A percentile compares a stretch with the other conserved stretches of the same genome.
phyloP scores from a whole-genome alignment of 2,329 filamentous ascomycete species.

The Fusarium buharicum region DNA sequence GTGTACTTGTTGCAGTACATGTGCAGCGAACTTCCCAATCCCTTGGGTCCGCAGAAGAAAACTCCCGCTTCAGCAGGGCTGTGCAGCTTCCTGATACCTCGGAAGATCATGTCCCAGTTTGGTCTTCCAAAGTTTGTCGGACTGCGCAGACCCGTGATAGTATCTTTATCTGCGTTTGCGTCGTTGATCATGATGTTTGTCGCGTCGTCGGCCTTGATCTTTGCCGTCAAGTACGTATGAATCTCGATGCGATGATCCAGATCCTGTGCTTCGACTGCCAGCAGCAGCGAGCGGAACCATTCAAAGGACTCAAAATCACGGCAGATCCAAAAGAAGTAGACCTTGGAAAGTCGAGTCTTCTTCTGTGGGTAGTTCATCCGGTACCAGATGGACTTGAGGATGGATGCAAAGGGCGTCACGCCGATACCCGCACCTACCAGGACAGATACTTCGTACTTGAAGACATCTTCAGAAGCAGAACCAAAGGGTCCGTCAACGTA shows the following conservation, averaged over 20 bases:
- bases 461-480: conserved; percentile 86
- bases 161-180: conserved; percentile 83
- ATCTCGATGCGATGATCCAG: conserved; percentile 87
- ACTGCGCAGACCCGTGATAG: conserved; percentile 82
- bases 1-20: conserved; percentile 90
- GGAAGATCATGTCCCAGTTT: conserved; percentile 92
- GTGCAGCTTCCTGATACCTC: conserved; percentile 82
- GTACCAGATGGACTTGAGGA: conserved; percentile 93
- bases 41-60: conserved; percentile 89
- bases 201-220: conserved; percentile 85
- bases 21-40: conserved; percentile 78
- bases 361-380: conserved; percentile 87
- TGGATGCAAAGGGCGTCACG: conserved; percentile 87
- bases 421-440: conserved; percentile 86
- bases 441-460: conserved; percentile 84
- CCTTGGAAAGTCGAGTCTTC: conserved; percentile 82
- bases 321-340: conserved; percentile 95
- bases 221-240: conserved; percentile 87
- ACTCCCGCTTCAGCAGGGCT: conserved; percentile 77
- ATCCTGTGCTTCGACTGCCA: conserved; percentile 88
- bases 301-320: conserved; percentile 88
- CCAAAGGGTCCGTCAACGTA: conserved; percentile 89
- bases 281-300: conserved; percentile 86
- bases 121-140: conserved; percentile 88
- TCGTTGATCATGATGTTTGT: conserved; percentile 96